These are phyloP conservation scores for Carex sylvatica DNA, from an alignment of 202 grass and related monocot genomes.

Conservation along the genomic window DNA sequence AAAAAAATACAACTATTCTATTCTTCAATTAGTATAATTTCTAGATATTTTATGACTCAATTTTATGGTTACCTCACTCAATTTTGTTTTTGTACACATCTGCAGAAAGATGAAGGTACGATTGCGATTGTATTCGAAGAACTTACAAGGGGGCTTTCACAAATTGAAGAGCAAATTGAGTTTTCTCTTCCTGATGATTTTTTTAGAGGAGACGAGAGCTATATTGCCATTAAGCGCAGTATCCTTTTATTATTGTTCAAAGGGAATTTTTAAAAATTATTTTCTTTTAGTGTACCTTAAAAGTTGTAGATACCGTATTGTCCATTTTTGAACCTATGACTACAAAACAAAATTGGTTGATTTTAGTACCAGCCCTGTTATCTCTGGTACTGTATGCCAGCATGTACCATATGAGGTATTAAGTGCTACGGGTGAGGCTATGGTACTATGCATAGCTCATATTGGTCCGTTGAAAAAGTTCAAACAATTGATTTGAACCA, in stretches of 20 bases:
- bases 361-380: neutral
- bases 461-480: too few relatives aligned
- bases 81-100: neutral
- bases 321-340: constrained; percentile 11
- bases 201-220: constrained; percentile 60
- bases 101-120: constrained; percentile 15
- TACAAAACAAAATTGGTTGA: neutral
- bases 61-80: neutral
- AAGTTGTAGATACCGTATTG: neutral
- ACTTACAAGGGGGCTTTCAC: constrained; percentile 31
- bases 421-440: too few relatives aligned
- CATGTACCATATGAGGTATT: neutral
- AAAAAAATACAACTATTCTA: neutral
- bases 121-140: constrained; percentile 51
- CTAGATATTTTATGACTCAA: neutral
- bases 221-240: constrained; percentile 88
- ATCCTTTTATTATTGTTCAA: constrained; percentile 39
- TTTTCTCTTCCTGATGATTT: constrained; percentile 65
- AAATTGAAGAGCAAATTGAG: constrained; percentile 39
- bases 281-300: neutral
- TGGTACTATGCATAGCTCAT: too few relatives aligned
- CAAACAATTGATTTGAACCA: too few relatives aligned
- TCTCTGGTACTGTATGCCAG: neutral
- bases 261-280: neutral
- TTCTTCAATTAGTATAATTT: neutral